Evolutionary conservation across 768 basidiomycete genomes (phyloP).

Genomic region (Boletus eberwhitei): DNA sequence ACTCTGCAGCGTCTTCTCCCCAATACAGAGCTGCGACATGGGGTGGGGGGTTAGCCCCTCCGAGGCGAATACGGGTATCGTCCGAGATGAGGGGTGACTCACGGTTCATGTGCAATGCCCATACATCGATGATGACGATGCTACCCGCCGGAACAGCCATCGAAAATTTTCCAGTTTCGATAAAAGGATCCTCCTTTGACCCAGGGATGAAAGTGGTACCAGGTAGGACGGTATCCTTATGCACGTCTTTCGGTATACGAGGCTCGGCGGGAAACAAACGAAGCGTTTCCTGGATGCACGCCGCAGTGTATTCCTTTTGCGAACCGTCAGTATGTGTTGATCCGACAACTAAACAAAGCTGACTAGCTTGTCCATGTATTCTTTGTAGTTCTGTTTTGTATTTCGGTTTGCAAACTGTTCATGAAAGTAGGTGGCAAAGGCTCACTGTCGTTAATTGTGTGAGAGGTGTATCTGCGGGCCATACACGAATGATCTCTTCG

Average conservation of each 20-base stretch:
- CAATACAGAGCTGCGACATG: conserved; percentile 41
- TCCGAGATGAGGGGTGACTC: conserved; percentile 11
- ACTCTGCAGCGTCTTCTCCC: conserved; percentile 44
- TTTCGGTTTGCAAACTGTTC: background rate
- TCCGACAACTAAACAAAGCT: background rate
- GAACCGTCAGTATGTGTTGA: background rate
- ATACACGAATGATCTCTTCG: conserved; percentile 38
- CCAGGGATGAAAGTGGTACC: conserved; percentile 33
- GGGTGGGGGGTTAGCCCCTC: background rate
- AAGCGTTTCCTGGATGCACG: conserved; percentile 45
- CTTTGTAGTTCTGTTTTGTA: conserved; percentile 36
- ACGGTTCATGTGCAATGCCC: conserved; percentile 47
- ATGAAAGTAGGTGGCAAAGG: background rate
- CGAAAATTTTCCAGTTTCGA: conserved; percentile 29
- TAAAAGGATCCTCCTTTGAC: conserved; percentile 2
- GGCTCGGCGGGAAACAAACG: conserved; percentile 40
- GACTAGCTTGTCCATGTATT: conserved; percentile 38
- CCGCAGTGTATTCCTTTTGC: conserved; percentile 42
- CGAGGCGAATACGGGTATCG: background rate
- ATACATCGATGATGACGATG: conserved; percentile 38
- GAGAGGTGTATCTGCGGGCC: conserved; percentile 37
- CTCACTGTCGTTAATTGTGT: conserved; percentile 29
- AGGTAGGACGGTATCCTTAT: conserved; percentile 34
- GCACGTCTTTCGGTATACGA: conserved; percentile 36
- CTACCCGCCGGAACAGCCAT: conserved; percentile 40